Conservation (phyloP, 306 rosid species). For the Cyamopsis tetragonoloba region DNA sequence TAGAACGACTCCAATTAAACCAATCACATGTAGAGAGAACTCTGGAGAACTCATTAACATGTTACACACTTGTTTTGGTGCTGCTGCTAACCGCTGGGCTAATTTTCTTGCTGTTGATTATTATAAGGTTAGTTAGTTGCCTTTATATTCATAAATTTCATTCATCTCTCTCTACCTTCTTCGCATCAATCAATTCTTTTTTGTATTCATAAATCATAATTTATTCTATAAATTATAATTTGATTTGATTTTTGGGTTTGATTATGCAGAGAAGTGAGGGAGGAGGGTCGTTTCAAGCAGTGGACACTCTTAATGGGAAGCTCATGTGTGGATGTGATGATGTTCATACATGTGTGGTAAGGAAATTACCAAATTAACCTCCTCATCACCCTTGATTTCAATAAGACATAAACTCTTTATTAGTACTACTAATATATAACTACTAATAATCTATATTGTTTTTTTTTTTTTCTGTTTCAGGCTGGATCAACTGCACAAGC, state of each 20-base stretch:
- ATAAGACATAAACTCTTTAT: too few relatives aligned
- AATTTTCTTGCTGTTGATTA: slow-evolving; percentile 65
- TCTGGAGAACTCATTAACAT: slow-evolving; percentile 42
- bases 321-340: slow-evolving; percentile 58
- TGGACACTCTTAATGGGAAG: slow-evolving; percentile 67
- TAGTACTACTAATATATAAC: background rate
- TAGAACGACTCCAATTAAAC: slow-evolving; percentile 44
- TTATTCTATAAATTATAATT: background rate
- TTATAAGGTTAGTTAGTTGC: slow-evolving; percentile 72
- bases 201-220: too few relatives aligned
- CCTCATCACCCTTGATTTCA: background rate
- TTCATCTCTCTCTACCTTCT: too few relatives aligned
- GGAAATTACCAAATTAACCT: too few relatives aligned
- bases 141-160: too few relatives aligned
- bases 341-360: slow-evolving; percentile 61
- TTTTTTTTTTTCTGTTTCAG: slow-evolving; percentile 29
- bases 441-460: background rate
- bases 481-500: slow-evolving; percentile 43
- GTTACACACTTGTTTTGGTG: slow-evolving; percentile 41
- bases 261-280: slow-evolving; percentile 65
- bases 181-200: too few relatives aligned
- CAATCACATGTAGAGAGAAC: slow-evolving; percentile 40
- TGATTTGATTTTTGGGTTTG: too few relatives aligned
- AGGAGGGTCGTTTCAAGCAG: slow-evolving; percentile 72
- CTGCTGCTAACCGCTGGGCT: slow-evolving; percentile 50